These are phyloP conservation scores for Rhinocladiella similis DNA, from an alignment of 2,329 filamentous ascomycete species.

Conservation along the genomic window DNA sequence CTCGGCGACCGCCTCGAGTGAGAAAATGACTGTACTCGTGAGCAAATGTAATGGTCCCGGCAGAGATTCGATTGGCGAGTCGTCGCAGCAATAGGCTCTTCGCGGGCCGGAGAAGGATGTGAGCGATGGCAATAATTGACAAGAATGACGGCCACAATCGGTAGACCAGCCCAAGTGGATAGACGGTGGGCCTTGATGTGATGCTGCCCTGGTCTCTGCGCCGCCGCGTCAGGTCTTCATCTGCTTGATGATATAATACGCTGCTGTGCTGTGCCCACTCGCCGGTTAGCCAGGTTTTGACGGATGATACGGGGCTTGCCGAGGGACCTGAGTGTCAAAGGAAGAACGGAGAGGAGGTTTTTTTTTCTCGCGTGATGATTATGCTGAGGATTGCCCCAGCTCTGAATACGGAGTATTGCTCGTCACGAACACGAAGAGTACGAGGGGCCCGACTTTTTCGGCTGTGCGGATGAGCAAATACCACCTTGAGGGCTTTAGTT, in stretches of 20 bases:
- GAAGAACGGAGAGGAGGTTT: no score
- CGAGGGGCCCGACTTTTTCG: not conserved
- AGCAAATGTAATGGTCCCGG: not conserved
- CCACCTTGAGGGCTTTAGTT: no score
- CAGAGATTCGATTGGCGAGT: not conserved
- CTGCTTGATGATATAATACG: not conserved
- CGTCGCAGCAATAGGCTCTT: not conserved
- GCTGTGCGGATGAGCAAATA: not conserved
- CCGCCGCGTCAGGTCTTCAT: not conserved
- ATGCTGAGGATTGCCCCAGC: no score
- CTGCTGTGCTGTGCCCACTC: not conserved
- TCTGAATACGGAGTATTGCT: no score
- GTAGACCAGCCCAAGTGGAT: not conserved
- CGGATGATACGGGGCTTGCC: not conserved
- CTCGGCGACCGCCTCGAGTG: not conserved
- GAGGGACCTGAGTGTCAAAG: not conserved
- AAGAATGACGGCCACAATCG: not conserved
- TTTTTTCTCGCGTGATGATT: no score
- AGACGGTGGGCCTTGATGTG: not conserved
- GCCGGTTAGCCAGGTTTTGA: not conserved
- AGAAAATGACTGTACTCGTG: conserved; percentile 1
- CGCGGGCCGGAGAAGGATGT: not conserved
- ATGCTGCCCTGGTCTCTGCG: not conserved
- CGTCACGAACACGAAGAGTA: no score
- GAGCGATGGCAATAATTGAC: not conserved